Conservation (phyloP, 768 basidiomycete species). For the Tulasnella sp. region DNA sequence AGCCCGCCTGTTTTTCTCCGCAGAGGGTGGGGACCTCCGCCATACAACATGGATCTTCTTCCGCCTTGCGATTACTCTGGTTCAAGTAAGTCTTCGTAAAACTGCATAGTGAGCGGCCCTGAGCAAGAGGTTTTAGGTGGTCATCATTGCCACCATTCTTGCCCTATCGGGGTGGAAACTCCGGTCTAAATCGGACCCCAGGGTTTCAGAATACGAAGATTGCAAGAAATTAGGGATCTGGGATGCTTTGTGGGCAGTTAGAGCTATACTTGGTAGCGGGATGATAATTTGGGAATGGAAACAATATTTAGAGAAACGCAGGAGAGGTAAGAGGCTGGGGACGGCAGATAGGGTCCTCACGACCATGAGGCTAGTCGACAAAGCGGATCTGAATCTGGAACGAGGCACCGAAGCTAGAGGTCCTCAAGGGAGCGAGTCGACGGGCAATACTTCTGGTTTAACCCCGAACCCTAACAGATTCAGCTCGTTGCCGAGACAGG, state of each 20-base stretch:
- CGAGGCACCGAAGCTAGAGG: too few species aligned
- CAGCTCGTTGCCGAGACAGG: too few species aligned
- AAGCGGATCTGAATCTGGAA: too few species aligned
- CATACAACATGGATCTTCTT: not conserved
- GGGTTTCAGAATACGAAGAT: conserved; percentile 19
- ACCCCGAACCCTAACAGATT: too few species aligned
- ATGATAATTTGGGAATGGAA: conserved; percentile 12
- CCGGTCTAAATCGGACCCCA: conserved; percentile 14
- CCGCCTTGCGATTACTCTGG: not conserved
- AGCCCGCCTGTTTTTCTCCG: not conserved
- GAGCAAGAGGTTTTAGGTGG: not conserved
- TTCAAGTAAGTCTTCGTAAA: not conserved
- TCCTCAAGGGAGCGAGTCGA: too few species aligned
- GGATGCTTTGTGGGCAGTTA: conserved; percentile 19
- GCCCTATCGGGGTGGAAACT: not conserved
- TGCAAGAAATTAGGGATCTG: conserved; percentile 22
- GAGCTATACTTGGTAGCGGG: not conserved
- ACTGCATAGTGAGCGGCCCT: not conserved
- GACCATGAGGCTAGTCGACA: too few species aligned
- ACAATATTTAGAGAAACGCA: not conserved
- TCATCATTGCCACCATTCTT: conserved; percentile 6
- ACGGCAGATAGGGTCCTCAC: not conserved
- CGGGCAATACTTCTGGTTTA: too few species aligned
- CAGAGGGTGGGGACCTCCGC: conserved; percentile 3
- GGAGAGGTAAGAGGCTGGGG: not conserved